These are phyloP conservation scores for Malus asiatica DNA, from an alignment of 306 rosid species.

Conservation along the genomic window DNA sequence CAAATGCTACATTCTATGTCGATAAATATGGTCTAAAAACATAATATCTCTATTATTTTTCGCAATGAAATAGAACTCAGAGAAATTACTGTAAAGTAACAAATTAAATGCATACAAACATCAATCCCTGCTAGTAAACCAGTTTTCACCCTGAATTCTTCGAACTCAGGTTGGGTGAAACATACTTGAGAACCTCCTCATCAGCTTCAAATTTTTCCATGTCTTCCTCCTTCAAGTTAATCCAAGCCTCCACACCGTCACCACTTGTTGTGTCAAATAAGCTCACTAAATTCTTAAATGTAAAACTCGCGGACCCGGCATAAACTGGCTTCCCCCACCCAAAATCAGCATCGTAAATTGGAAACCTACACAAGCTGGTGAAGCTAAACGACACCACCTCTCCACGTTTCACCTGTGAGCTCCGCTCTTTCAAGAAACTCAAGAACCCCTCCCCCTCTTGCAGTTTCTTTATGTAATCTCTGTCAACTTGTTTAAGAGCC, in stretches of 20 bases:
- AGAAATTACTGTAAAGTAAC: not conserved
- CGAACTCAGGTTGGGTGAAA: not conserved
- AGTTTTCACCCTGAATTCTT: not conserved
- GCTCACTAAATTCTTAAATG: slow-evolving; percentile 9
- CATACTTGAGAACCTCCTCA: slow-evolving; percentile 12
- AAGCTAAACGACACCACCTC: slow-evolving; percentile 21
- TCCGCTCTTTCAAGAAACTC: not conserved
- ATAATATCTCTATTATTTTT: no score
- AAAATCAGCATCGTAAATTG: slow-evolving; percentile 22
- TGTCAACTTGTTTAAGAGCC: slow-evolving; percentile 3
- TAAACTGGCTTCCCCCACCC: slow-evolving; percentile 31
- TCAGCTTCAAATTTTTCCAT: slow-evolving; percentile 29
- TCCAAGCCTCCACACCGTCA: slow-evolving; percentile 30
- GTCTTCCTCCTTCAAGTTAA: slow-evolving; percentile 16
- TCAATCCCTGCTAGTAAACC: not conserved
- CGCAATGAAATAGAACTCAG: not conserved
- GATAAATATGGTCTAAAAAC: no score
- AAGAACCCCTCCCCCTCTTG: not conserved
- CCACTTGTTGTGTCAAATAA: slow-evolving; percentile 20
- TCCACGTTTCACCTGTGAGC: not conserved
- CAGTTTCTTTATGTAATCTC: slow-evolving; percentile 3
- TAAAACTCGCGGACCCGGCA: slow-evolving; percentile 8
- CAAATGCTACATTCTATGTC: no score
- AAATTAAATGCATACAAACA: not conserved
- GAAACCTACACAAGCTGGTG: slow-evolving; percentile 31